Evolutionary conservation across 192 early-diverging fungal species (phyloP).

Genomic region (Gonapodya prolifera): DNA sequence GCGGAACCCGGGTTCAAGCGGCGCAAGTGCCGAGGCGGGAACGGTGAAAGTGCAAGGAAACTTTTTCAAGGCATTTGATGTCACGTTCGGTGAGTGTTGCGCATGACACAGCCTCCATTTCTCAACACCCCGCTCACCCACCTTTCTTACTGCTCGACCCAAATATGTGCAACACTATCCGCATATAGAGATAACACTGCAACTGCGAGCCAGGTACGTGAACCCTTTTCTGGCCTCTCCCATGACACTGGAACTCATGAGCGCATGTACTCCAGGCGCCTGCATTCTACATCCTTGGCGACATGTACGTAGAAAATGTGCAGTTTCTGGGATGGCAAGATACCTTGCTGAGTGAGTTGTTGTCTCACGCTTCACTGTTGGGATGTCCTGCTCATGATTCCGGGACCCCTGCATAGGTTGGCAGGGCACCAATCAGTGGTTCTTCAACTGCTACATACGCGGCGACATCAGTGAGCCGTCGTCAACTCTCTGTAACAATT

Average conservation of each 20-base stretch:
- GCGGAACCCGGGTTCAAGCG: background rate
- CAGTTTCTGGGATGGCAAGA: background rate
- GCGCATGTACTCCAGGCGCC: background rate
- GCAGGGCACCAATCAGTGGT: background rate
- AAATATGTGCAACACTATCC: background rate
- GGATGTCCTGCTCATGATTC: too few species aligned
- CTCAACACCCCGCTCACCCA: background rate
- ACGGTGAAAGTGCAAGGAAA: slow-evolving; percentile 5
- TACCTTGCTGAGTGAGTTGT: background rate
- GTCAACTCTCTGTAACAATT: background rate
- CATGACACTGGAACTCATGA: too few species aligned
- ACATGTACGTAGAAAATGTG: background rate
- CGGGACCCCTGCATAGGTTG: too few species aligned
- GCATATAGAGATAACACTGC: background rate
- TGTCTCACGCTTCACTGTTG: too few species aligned
- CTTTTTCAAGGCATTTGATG: slow-evolving; percentile 8
- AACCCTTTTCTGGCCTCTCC: too few species aligned
- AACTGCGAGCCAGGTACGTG: too few species aligned
- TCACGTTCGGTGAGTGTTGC: background rate
- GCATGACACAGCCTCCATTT: background rate
- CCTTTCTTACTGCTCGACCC: background rate
- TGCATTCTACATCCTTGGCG: background rate
- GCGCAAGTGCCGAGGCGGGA: slow-evolving; percentile 4
- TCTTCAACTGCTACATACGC: background rate
- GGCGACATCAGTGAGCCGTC: background rate